Base-by-base conservation (phyloP, 805 yeast species). In the Candida morakotiae region DNA sequence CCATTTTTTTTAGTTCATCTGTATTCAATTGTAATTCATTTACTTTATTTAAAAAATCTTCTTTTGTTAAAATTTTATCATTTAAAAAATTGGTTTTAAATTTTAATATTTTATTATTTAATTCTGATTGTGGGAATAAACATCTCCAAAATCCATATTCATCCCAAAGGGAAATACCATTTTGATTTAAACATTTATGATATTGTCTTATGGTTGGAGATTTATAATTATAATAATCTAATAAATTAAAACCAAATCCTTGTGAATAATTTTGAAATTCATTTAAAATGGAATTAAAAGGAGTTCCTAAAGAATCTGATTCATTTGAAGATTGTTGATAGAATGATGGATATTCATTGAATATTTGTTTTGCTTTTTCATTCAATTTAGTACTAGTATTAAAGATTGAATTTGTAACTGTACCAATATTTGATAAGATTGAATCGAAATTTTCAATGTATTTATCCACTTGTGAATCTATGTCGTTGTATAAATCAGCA, bases 111-210 rank as follows among this genome's bases (percentile, higher is more conserved):
- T 54, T 39, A 51, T 65, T 35, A 48, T 70, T 44, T 42, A 66
- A 33, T 58, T 60, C 51, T 23, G 59, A 41, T 45, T 70, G 69
- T 9, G 96, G 95, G 58, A 89, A 83, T 31, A 91, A 63, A 61
- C 98, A 91, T 53, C 89, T 75, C 97, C 97, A 91, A 57, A 80
- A 75, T 0, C 97, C 98, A 16, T 73, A 69, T 25, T 75, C 62
- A 53, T 87, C 94, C 96, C 97, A 91, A 9, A 79, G 80, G 0
- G 87, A 75, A 5, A 73, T 61, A 3, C 98, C 98, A 7, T 77
- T 63, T 24, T 71, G 61, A 15, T 73, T 74, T 43, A 73, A 48
- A 58, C 98, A 91, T 31, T 74, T 68, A 36, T 73, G 67, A 56
- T 80, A 86, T 43, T 76, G 73, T 34, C 69, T 56, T 2, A 73